Conservation (phyloP, 805 yeast species). For the Debaryomyces hansenii region DNA sequence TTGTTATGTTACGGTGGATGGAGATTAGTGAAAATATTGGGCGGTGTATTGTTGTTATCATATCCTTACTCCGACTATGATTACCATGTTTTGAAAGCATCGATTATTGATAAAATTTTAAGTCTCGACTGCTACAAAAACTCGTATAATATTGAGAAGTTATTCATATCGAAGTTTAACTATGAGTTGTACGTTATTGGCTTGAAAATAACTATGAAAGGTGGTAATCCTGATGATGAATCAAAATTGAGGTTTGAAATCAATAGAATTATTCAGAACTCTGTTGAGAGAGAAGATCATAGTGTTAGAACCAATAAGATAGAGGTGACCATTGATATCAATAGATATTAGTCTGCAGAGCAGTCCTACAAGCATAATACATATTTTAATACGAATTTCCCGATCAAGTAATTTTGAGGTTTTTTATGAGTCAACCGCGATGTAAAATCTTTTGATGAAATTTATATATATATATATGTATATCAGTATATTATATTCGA, state of each 20-base stretch:
- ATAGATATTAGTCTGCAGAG: conserved; percentile 12
- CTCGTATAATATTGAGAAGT: conserved; percentile 46
- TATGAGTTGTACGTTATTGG: conserved; percentile 60
- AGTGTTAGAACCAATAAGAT: conserved; percentile 17
- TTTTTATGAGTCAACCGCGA: conserved; percentile 33
- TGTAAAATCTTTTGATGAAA: conserved; percentile 21
- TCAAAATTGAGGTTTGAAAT: conserved; percentile 52
- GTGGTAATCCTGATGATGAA: conserved; percentile 76
- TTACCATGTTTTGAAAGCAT: conserved; percentile 32
- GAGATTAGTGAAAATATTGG: conserved; percentile 51
- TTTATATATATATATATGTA: background rate
- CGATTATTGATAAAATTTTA: conserved; percentile 47
- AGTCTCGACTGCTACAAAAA: conserved; percentile 53
- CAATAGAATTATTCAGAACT: conserved; percentile 38
- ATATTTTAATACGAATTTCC: background rate
- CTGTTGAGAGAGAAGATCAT: conserved; percentile 25
- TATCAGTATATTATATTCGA: no score
- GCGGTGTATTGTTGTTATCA: conserved; percentile 52
- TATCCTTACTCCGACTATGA: conserved; percentile 48
- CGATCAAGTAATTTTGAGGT: conserved; percentile 16
- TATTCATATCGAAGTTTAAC: conserved; percentile 63
- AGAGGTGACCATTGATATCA: conserved; percentile 38
- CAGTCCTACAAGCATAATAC: background rate
- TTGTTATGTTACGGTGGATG: conserved; percentile 51
- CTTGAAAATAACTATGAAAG: conserved; percentile 55